Evolutionary conservation across 164 flowering plant genomes (phyloP), one percentile per base, ranked within the genome.

Genomic region (Stephania japonica): DNA sequence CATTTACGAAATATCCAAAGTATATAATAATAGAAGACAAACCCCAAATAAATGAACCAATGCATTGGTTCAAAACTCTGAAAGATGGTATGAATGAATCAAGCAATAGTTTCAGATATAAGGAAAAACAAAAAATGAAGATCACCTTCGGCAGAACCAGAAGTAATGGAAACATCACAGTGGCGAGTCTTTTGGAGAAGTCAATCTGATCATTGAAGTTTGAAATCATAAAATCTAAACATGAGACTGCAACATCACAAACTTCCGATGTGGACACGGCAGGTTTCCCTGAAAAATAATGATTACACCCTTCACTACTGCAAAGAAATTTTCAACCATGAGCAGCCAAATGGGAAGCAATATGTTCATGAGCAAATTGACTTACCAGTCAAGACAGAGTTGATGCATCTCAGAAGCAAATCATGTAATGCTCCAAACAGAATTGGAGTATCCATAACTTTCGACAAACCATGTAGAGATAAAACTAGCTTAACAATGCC

Each of bases 121-220:
- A 71, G 59, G 64, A 62, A 26, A 16, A 75, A 72, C 41, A 11
- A 43, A 70, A 23, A 75, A 72, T 26, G 11, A 43, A 70, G 32
- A 21, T 27, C 4, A 93, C 97, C 97, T 90, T 87, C 7, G 91
- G 97, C 42, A 82, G 70, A 75, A 92, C 75, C 42, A 94, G 78
- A 68, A 94, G 84, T 11, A 94, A 72, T 5, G 97, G 97, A 80
- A 91, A 89, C 65, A 88, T 73, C 83, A 84, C 70, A 27, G 84
- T 75, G 69, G 95, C 90, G 69, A 92, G 77, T 69, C 70, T 80
- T 68, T 78, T 73, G 13, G 74, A 73, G 80, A 68, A 76, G 42
- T 86, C 83, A 71, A 7, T 71, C 23, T 76, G 77, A 73, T 80
- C 75, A 42, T 50, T 74, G 69, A 84, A 76, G 66, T 38, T 70